phyloP scores from a whole-genome alignment of 345 rosid genomes.

The Melastoma malabathricum region DNA sequence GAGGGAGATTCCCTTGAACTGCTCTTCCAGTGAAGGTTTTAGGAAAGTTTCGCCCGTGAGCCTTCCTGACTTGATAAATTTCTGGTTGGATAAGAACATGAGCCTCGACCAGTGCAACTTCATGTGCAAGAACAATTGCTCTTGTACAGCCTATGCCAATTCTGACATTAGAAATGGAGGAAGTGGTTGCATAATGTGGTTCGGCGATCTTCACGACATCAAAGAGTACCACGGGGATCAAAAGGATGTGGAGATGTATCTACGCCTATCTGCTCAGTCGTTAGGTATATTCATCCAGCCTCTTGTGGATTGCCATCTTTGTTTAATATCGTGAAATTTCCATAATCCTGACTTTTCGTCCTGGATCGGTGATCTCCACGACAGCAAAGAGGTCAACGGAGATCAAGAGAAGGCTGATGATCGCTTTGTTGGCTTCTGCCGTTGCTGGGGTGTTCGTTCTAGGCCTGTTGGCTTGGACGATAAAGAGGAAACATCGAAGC shows the following conservation, averaged over 20 bases:
- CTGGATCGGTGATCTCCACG: neutral
- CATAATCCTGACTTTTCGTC: neutral
- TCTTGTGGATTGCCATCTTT: neutral
- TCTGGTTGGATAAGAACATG: constrained; percentile 9
- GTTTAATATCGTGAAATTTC: neutral
- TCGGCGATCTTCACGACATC: constrained; percentile 15
- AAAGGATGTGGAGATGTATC: constrained; percentile 15
- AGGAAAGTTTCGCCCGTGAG: constrained; percentile 1
- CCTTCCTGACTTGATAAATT: constrained; percentile 10
- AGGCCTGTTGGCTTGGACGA: neutral
- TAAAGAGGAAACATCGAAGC: neutral
- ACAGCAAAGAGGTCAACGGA: too few relatives aligned
- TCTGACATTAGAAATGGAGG: constrained; percentile 13
- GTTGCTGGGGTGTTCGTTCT: constrained; percentile 1
- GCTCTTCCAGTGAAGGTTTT: constrained; percentile 9
- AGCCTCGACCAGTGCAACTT: constrained; percentile 10
- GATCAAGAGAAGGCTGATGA: neutral
- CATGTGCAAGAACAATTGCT: constrained; percentile 15
- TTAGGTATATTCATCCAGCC: constrained; percentile 7
- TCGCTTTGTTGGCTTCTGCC: neutral
- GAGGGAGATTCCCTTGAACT: constrained; percentile 1
- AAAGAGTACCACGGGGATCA: constrained; percentile 1
- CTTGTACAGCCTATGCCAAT: constrained; percentile 20
- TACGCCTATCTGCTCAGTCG: constrained; percentile 10
- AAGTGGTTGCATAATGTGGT: constrained; percentile 27